Evolutionary conservation across 2,329 filamentous ascomycete genomes (phyloP), one percentile per base, ranked within the genome.

Genomic region (Canariomyces notabilis): DNA sequence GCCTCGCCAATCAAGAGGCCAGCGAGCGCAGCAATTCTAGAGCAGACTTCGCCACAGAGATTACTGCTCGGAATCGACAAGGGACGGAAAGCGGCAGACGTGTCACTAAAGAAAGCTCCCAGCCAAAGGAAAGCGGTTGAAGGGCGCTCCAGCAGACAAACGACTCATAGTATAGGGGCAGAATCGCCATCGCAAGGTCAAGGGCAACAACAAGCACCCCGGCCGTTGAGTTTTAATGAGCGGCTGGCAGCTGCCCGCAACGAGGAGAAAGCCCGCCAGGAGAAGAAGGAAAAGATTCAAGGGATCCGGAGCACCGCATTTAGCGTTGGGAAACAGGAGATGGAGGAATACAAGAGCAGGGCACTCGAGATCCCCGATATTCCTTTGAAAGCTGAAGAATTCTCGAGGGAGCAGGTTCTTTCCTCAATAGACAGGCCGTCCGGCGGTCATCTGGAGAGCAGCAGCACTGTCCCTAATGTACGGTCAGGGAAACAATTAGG

Each of bases 61-160:
- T 79, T 93, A 12, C 67, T 89, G 15, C 66, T 97, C 14, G 91
- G 93, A 5, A 94, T 97, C 51, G 90, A 95, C 66, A 94, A 95
- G 63, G 89, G 89, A 1, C 70, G 90, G 31, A 85, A 76, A 57
- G 89, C 84, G 2, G 79, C 80, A 50, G 88, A 95, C 57, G 75
- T 96, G 22, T 95, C 89, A 5, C 69, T 96, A n/a, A 39, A 35
- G 36, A 37, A 26, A 20, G 26, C 26, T 9, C 42, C 42, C 37
- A 38, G 21, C 34, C 45, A 57, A 59, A 32, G 33, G 51, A 26
- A 59, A 65, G 41, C 53, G 39, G 37, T 12, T 16, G 37, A 33
- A 54, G 50, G 5, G 54, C 54, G 21, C 38, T n/a, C 59, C 42
- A 44, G 22, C 19, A 35, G 62, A 9, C 55, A 58, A 26, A 68